Percentiles rank a stretch among this genome's conserved stretches.
phyloP scores from a whole-genome alignment of 106 monocot genomes.

The Apostasia shenzhenica region DNA sequence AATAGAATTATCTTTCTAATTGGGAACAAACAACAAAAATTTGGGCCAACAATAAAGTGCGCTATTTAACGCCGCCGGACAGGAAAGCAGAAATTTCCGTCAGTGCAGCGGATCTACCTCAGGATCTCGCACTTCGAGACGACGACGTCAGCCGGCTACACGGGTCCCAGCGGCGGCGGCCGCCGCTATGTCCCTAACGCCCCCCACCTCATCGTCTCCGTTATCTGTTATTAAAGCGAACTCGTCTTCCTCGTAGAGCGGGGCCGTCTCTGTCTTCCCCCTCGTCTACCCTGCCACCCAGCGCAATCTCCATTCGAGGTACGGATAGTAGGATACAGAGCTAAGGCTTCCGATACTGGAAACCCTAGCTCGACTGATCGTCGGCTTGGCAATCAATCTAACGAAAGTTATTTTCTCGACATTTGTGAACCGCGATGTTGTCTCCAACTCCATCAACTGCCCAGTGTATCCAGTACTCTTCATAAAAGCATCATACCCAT shows the following conservation, averaged over 20 bases:
- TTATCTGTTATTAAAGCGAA: background rate
- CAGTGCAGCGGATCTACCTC: background rate
- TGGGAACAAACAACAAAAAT: too few relatives aligned
- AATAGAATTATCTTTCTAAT: too few relatives aligned
- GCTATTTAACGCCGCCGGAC: too few relatives aligned
- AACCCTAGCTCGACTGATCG: background rate
- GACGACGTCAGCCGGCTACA: background rate
- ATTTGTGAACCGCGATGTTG: too few relatives aligned
- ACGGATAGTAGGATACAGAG: background rate
- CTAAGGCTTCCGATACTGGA: background rate
- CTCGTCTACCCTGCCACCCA: too few relatives aligned
- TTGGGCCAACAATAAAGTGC: too few relatives aligned
- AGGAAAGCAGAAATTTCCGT: background rate
- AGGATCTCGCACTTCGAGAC: background rate
- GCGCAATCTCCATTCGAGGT: too few relatives aligned
- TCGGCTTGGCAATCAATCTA: background rate
- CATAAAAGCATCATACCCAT: too few relatives aligned
- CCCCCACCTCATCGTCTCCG: background rate
- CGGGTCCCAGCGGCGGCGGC: background rate
- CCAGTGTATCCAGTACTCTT: too few relatives aligned
- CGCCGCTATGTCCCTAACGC: background rate
- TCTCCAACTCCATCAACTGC: too few relatives aligned
- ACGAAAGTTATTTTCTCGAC: too few relatives aligned
- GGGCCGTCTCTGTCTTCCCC: too few relatives aligned
- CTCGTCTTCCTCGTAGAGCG: background rate